Evolutionary conservation across 2,329 filamentous ascomycete genomes (phyloP).

Genomic region (Rhexocercosporidium sp.): DNA sequence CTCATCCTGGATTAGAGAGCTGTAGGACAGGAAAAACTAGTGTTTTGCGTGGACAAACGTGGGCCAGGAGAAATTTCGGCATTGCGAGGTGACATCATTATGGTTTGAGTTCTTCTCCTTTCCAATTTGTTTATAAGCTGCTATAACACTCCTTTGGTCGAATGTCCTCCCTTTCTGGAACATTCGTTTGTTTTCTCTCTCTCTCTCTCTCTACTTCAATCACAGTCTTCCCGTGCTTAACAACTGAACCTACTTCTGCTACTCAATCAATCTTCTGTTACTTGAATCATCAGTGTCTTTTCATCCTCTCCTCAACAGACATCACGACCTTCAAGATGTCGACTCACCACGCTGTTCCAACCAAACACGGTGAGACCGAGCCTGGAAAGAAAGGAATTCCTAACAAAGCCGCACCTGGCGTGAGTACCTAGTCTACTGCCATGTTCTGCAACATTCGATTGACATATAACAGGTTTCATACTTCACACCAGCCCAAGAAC

Average conservation of each 20-base stretch:
- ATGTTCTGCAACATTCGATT: neutral
- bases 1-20: neutral
- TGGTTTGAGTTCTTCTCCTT: neutral
- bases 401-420: slow-evolving; percentile 35
- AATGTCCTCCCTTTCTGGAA: neutral
- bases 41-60: neutral
- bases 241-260: neutral
- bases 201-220: neutral
- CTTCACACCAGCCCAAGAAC: slow-evolving; percentile 54
- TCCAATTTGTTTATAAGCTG: neutral
- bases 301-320: neutral
- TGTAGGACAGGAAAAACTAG: neutral
- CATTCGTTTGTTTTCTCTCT: neutral
- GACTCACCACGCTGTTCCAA: slow-evolving; percentile 28
- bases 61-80: neutral
- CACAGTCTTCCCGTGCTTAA: neutral
- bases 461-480: slow-evolving; percentile 42
- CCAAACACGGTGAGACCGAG: slow-evolving; percentile 27
- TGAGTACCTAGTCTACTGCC: neutral
- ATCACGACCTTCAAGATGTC: slow-evolving; percentile 26
- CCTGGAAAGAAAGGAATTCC: slow-evolving; percentile 25
- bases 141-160: neutral
- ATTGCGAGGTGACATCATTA: slow-evolving; percentile 22
- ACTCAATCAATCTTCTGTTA: neutral
- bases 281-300: neutral